Evolutionary conservation across 2,329 filamentous ascomycete species (phyloP).

Genomic region (Fusarium sp.): DNA sequence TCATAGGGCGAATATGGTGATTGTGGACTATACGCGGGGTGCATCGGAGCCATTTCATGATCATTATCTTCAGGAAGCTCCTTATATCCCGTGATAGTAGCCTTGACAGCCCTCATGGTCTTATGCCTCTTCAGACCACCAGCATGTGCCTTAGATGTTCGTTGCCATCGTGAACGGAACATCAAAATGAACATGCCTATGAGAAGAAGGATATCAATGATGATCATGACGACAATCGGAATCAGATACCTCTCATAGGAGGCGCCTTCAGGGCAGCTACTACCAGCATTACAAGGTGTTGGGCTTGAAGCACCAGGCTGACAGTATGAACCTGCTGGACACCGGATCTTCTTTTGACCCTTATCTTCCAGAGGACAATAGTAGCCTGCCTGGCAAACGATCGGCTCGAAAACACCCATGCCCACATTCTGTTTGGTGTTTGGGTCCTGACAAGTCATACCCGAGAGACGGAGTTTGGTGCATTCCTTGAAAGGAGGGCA

Average conservation of each 20-base stretch:
- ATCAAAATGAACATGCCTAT: conserved; percentile 48
- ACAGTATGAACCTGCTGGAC: conserved; percentile 66
- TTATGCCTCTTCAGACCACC: conserved; percentile 39
- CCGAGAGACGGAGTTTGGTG: conserved; percentile 56
- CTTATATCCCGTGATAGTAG: conserved; percentile 55
- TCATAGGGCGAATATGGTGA: conserved; percentile 32
- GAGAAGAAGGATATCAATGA: conserved; percentile 61
- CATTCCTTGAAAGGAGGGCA: conserved; percentile 59
- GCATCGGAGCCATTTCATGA: conserved; percentile 56
- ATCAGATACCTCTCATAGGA: conserved; percentile 60
- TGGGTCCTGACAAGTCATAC: conserved; percentile 50
- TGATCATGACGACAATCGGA: conserved; percentile 60
- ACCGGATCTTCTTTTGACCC: conserved; percentile 59
- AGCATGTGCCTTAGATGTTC: conserved; percentile 30
- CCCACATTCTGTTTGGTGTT: conserved; percentile 55
- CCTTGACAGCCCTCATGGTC: conserved; percentile 51
- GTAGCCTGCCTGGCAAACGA: conserved; percentile 64
- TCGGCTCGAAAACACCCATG: conserved; percentile 66
- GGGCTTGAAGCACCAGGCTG: conserved; percentile 64
- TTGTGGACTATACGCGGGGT: conserved; percentile 48
- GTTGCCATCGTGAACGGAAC: conserved; percentile 38
- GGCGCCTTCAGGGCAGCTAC: conserved; percentile 63
- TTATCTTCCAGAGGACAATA: conserved; percentile 61
- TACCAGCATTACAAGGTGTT: conserved; percentile 63
- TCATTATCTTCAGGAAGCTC: conserved; percentile 54